Evolutionary conservation across 2,329 filamentous ascomycete genomes (phyloP).

Genomic region (Pseudofabraea citricarpa): DNA sequence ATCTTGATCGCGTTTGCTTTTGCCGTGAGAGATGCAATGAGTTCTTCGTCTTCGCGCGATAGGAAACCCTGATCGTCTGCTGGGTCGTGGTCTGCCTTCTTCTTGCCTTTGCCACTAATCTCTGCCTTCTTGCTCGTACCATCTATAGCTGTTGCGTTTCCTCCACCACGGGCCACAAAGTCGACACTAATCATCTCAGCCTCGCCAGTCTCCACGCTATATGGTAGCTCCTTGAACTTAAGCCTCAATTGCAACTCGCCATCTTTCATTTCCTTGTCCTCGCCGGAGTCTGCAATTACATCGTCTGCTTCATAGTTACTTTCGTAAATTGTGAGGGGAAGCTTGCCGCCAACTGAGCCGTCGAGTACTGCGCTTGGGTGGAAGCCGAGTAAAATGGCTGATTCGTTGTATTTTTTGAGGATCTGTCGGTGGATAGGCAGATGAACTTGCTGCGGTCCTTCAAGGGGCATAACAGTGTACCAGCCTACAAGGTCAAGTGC

Average conservation of each 20-base stretch:
- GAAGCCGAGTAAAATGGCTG: constrained; percentile 79
- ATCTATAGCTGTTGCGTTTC: constrained; percentile 65
- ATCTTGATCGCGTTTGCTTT: constrained; percentile 94
- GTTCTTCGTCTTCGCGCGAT: constrained; percentile 56
- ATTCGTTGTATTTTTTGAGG: constrained; percentile 72
- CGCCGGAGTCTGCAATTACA: constrained; percentile 41
- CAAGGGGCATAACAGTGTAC: constrained; percentile 73
- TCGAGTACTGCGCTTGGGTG: constrained; percentile 59
- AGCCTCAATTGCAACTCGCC: constrained; percentile 50
- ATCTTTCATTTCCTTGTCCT: constrained; percentile 71
- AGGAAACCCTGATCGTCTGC: constrained; percentile 49
- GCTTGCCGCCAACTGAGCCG: constrained; percentile 64
- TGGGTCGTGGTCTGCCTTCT: constrained; percentile 24
- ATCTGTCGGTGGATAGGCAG: constrained; percentile 76
- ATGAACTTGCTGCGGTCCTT: constrained; percentile 63
- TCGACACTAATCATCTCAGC: constrained; percentile 98
- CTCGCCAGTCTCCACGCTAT: constrained; percentile 87
- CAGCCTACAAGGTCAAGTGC: constrained; percentile 84
- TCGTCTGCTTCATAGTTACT: constrained; percentile 72
- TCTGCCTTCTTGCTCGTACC: constrained; percentile 20
- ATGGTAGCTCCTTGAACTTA: constrained; percentile 78
- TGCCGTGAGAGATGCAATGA: constrained; percentile 66
- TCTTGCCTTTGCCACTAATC: constrained; percentile 32
- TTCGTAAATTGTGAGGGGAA: constrained; percentile 90
- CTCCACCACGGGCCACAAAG: constrained; percentile 80